Conservation (phyloP, 768 basidiomycete species). For the Trametes maxima region DNA sequence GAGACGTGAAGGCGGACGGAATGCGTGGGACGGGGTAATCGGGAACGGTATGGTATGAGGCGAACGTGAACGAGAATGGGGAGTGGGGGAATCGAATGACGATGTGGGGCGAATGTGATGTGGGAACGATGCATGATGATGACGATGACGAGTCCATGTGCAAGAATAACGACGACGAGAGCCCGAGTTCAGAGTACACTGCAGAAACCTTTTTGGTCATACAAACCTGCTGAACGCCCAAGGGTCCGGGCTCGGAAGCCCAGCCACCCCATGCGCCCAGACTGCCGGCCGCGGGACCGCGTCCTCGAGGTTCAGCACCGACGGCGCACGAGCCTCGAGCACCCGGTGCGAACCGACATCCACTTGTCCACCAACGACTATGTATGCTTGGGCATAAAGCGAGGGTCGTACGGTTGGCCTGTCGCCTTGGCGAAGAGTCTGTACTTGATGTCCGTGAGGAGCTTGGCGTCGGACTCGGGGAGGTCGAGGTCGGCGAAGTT, state of each 20-base stretch:
- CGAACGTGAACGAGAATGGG: conserved; percentile 7
- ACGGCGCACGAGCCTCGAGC: background rate
- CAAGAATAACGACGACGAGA: conserved; percentile 25
- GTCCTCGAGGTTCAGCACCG: background rate
- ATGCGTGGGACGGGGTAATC: conserved; percentile 1
- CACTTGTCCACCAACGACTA: background rate
- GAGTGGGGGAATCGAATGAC: conserved; percentile 13
- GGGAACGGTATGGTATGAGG: conserved; percentile 20
- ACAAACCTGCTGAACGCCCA: conserved; percentile 18
- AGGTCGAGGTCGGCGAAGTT: conserved; percentile 42
- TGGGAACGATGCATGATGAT: conserved; percentile 32
- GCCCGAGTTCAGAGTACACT: conserved; percentile 24
- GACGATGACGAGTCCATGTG: conserved; percentile 30
- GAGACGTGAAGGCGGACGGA: conserved; percentile 1
- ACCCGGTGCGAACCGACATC: background rate
- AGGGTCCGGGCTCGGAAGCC: background rate
- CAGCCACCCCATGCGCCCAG: background rate
- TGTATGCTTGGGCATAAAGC: background rate
- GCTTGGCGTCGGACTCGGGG: conserved; percentile 40
- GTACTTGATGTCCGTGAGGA: conserved; percentile 51
- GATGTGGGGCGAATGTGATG: conserved; percentile 17
- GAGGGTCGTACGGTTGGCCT: conserved; percentile 12
- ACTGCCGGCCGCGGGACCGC: background rate
- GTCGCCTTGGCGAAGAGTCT: conserved; percentile 40
- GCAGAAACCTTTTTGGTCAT: conserved; percentile 24